A percentile compares a stretch with the other conserved stretches of the same genome.
These are phyloP conservation scores for Leccinum disarticulatum DNA, from an alignment of 768 basidiomycete species.

Conservation along the genomic window DNA sequence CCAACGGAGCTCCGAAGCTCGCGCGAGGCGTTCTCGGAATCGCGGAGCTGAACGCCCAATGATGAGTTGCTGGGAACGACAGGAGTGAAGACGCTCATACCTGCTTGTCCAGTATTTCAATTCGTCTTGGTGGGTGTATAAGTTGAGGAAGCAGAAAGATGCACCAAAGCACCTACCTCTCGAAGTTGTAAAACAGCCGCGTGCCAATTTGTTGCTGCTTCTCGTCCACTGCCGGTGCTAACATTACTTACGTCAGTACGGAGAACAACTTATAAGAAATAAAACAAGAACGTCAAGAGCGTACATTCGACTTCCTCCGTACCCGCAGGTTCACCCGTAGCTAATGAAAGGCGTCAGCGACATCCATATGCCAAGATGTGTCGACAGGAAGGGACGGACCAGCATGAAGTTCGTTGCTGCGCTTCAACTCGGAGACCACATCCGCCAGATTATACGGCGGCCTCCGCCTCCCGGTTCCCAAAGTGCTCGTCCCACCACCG, in stretches of 20 bases:
- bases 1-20: slow-evolving; percentile 56
- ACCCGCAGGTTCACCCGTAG: slow-evolving; percentile 29
- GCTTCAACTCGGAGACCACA: slow-evolving; percentile 43
- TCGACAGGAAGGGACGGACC: slow-evolving; percentile 26
- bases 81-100: slow-evolving; percentile 18
- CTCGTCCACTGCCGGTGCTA: slow-evolving; percentile 45
- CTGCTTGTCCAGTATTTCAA: slow-evolving; percentile 51
- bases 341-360: slow-evolving; percentile 11
- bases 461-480: slow-evolving; percentile 31
- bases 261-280: neutral
- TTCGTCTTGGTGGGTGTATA: slow-evolving; percentile 31
- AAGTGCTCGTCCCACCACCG: slow-evolving; percentile 1
- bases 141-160: neutral
- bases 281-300: neutral
- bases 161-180: slow-evolving; percentile 34
- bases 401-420: slow-evolving; percentile 32
- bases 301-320: slow-evolving; percentile 42
- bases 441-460: slow-evolving; percentile 44
- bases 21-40: slow-evolving; percentile 54
- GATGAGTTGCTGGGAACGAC: neutral
- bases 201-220: slow-evolving; percentile 47
- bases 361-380: neutral
- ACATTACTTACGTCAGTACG: neutral
- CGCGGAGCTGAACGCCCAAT: slow-evolving; percentile 40
- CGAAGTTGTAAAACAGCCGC: slow-evolving; percentile 43